These are phyloP conservation scores for Elsinoe necatrix DNA, from an alignment of 2,329 filamentous ascomycete genomes.

Conservation along the genomic window DNA sequence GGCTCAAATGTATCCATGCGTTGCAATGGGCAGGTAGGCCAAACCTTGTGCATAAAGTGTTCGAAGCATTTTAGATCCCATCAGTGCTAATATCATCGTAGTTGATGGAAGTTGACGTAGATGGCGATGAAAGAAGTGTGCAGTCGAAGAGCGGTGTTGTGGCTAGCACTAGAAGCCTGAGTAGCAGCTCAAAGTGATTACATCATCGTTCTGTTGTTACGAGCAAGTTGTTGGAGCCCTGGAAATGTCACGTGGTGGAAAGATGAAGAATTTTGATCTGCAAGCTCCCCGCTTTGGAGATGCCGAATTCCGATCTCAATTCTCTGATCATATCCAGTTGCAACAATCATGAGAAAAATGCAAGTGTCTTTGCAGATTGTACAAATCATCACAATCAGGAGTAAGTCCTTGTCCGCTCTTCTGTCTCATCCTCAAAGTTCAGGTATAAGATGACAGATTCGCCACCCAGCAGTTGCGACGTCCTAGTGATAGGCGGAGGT, in stretches of 20 bases:
- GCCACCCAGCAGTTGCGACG: conserved; percentile 24
- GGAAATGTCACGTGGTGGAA: neutral
- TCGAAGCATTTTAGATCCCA: too few relatives aligned
- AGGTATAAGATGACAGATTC: neutral
- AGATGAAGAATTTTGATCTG: neutral
- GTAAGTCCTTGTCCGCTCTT: neutral
- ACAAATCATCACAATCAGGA: neutral
- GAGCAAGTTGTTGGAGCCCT: neutral
- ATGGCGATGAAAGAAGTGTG: too few relatives aligned
- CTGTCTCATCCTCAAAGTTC: too few relatives aligned
- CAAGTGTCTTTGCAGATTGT: neutral
- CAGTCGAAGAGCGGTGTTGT: too few relatives aligned
- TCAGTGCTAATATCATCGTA: too few relatives aligned
- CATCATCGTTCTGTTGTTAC: neutral
- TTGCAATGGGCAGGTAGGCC: too few relatives aligned
- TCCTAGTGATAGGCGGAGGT: conserved; percentile 53
- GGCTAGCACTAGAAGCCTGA: too few relatives aligned
- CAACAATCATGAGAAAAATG: neutral
- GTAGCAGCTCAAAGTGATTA: too few relatives aligned
- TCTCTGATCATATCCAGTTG: neutral
- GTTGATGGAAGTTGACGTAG: too few relatives aligned
- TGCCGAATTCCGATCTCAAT: conserved; percentile 9
- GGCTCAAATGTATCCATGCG: too few relatives aligned
- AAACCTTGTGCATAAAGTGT: too few relatives aligned
- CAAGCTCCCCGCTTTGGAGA: neutral